Conservation (phyloP, 2,329 filamentous ascomycete species). For the Sclerotinia spermophila region DNA sequence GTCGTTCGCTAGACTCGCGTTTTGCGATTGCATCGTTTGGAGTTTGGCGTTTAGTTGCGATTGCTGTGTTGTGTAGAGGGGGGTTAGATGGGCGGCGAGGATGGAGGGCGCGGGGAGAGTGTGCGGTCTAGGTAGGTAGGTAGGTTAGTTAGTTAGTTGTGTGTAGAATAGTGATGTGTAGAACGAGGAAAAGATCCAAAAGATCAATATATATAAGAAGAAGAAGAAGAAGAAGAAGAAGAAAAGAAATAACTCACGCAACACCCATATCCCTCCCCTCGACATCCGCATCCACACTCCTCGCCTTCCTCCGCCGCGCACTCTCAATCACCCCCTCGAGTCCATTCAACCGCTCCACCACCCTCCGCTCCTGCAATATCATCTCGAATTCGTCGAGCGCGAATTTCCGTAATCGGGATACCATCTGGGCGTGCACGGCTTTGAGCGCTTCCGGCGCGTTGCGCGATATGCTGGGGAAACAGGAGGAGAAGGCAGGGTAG, state of each 20-base stretch:
- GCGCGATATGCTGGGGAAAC: constrained; percentile 57
- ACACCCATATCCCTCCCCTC: neutral
- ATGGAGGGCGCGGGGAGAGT: constrained; percentile 51
- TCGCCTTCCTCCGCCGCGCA: constrained; percentile 38
- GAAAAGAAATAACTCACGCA: constrained; percentile 4
- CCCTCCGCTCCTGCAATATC: constrained; percentile 49
- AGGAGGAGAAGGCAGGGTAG: constrained; percentile 56
- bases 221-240: neutral
- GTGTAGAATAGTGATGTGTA: too few relatives aligned
- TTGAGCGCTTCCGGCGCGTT: constrained; percentile 49
- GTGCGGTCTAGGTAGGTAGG: constrained; percentile 45
- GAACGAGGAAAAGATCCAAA: too few relatives aligned
- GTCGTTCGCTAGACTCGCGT: constrained; percentile 50
- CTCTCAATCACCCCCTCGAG: constrained; percentile 54
- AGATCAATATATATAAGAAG: neutral
- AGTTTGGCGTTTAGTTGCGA: constrained; percentile 55
- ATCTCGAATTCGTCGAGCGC: constrained; percentile 57
- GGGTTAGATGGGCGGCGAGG: constrained; percentile 52
- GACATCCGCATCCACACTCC: constrained; percentile 12
- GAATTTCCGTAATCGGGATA: constrained; percentile 50
- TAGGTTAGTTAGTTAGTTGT: neutral
- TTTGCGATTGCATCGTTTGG: constrained; percentile 54
- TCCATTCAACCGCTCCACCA: constrained; percentile 56
- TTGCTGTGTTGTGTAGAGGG: constrained; percentile 51
- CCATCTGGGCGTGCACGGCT: constrained; percentile 56